Base-by-base conservation (phyloP, 371 early-diverging fungal species). In the Conidiobolus incongruus region DNA sequence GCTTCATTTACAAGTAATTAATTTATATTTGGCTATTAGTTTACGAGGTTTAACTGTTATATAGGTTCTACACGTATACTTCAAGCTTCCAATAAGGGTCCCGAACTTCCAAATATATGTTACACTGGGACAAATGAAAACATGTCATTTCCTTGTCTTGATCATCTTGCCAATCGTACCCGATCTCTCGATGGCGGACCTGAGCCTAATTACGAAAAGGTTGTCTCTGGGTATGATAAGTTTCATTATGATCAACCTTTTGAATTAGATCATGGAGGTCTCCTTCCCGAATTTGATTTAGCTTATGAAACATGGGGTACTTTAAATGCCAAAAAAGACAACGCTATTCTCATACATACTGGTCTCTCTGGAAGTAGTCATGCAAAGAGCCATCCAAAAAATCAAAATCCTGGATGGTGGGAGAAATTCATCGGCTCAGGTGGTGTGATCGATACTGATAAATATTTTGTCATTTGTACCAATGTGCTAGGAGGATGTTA, bases 351-450 rank as follows among this genome's bases (percentile, higher is more conserved):
- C 44, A 65, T 85, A 30, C 83, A 84, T 54, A 87, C 86, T 16
- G 88, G 95, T 20, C 62, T 84, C 23, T 82, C 82, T 11, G 83
- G 74, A 13, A 76, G 75, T 37, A 77, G 77, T 3, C 86, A 85
- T 44, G 86, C 86, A 28, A 76, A 70, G 47, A 81, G 81, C 38
- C 80, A 82, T 44, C 63, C 57, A 19, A 63, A 62, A 20, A 88
- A 91, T 55, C 54, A 49, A n/a, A 63, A 67, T 12, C 72, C 79
- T 2, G 95, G 95, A 20, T 94, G 95, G 95, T 94, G 95, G 95
- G 92, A 94, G 52, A 73, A 77, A 51, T 94, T 94, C 49, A 94
- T 94, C 42, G 94, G 85, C 0, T 78, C 84, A 8, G 84, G 84
- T 5, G 48, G 63, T 20, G 65, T 77, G 8, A 70, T 87, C 28